Evolutionary conservation across 768 basidiomycete species (phyloP), one percentile per base, ranked within the genome.

Genomic region (Leucocoprinus sp.): DNA sequence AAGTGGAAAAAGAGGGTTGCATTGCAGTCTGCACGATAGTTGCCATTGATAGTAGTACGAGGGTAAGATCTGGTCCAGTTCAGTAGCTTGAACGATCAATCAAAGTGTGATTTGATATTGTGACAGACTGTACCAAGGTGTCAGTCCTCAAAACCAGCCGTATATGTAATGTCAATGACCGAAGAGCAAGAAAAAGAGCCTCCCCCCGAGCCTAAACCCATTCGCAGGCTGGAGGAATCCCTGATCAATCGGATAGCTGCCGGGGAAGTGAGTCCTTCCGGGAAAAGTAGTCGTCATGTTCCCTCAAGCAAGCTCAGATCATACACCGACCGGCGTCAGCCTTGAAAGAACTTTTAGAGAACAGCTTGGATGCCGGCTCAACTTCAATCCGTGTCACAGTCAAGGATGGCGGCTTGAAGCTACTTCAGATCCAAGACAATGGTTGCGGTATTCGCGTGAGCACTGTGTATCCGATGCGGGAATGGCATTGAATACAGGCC

Each of bases 381-480:
- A 93, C 87, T 0, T 80, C 80, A 0, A 91, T 98, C 58, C 81
- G 84, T 28, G 70, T 98, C 42, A 88, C 82, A 0, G 73, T 93
- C 54, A 97, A 96, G 63, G 95, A 99, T 52, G 96, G 95, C 1
- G 96, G 96, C 3, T 68, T 97, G 69, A 98, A 95, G 60, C 67
- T 93, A 12, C 74, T 98, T 28, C 91, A 96, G 64, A 93, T 98
- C 42, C 88, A 93, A 56, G 96, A 99, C 58, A 96, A 99, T 59
- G 95, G 96, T 0, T 88, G 80, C 63, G 96, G 95, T 2, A 97
- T 98, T 56, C 76, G 85, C 37, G 93, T 92, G 55, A 57, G 82
- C 66, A 22, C 17, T 7, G 9, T n/a, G 8, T 23, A 45, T 38
- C 1, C 14, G 7, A 23, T 7, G 11, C 17, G 2, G 6, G 31